Evolutionary conservation across 1,284 basidiomycete species (phyloP), one percentile per base, ranked within the genome.

Genomic region (Ceratobasidium papillatum): DNA sequence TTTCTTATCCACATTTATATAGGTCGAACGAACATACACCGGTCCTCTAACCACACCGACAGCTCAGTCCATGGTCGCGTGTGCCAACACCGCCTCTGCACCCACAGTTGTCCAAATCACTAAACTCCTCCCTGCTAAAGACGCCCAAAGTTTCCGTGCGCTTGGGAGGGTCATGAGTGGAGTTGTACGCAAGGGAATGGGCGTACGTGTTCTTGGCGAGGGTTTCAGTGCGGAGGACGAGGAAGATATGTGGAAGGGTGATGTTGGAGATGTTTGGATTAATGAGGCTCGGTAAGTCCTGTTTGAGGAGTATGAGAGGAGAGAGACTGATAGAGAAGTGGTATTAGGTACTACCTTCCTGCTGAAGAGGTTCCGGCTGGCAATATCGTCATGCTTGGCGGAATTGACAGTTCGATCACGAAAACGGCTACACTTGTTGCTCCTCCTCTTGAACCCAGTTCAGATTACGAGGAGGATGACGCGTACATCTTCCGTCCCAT

Each of bases 141-240:
- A 99, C 80, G 98, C 98, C 9, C 92, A 93, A 78, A 94, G 93
- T 51, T 99, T 99, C 87, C 88, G 96, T 73, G 96, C 98, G 3
- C 97, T 97, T 79, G 98, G 97, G 30, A 90, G 98, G 76, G 92
- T 99, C 22, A 87, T 99, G 82, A 96, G 94, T 79, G 98, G 98
- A 22, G 97, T 95, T 0, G 84, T 98, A 17, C 85, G 87, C 78
- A 91, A 92, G 77, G 96, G 95, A 4, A 88, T 90, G 84, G 86
- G 91, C 36, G 88, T 99, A 79, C 98, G 97, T 84, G 96, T 99
- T n/a, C 87, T 99, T 11, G 98, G 98, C 74, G 97, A 99, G 82
- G 94, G 94, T 0, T 99, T 96, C 82, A 97, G 96, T 11, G 92
- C 94, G 14, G 96, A 99, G 80, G 98, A 99, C 80, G 97, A 99